Base-by-base conservation (phyloP, 2,329 filamentous ascomycete genomes). In the Fusarium armeniacum region DNA sequence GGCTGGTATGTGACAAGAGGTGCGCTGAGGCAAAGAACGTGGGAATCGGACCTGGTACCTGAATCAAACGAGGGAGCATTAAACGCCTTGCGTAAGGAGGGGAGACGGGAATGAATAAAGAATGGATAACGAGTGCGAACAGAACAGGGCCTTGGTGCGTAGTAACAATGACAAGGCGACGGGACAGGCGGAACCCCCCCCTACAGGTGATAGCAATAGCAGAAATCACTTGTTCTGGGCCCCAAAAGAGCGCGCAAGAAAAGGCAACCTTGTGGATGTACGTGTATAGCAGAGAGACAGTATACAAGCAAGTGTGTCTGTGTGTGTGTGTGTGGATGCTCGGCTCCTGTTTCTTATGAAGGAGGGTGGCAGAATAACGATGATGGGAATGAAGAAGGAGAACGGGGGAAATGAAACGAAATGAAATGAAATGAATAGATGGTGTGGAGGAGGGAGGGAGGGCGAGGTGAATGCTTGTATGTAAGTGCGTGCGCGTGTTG, bases 1-100 rank as follows among this genome's bases (percentile, higher is more conserved):
- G 50, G 55, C 61, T 69, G 66, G 66, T 69, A 69, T 69, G 66
- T 66, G 65, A 69, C 60, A 26, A 44, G 65, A 69, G 51, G 65
- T 54, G 47, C 33, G 47, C 60, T 55, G 61, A 56, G 62, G 52
- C 50, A 66, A 43, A 62, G 55, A 62, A 62, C 51, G 45, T 67
- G 51, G 65, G 46, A 58, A 45, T 65, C 40, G 60, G 56, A 51
- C 65, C 65, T 61, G 57, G 65, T 69, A 62, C 66, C 66, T 69
- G 66, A 62, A 62, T 57, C 58, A 62, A 69, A 36, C 41, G 56
- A 71, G 56, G 59, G 58, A 65, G 67, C 36, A 43, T 65, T 59
- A 65, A 67, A 70, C 57, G 41, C 55, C 47, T 50, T 49, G 62
- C 63, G 67, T 59, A 62, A 62, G 58, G 67, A 70, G 57, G 45